These are phyloP conservation scores for Oxyria digyna DNA, from an alignment of 148 eudicot genomes.

Conservation along the genomic window DNA sequence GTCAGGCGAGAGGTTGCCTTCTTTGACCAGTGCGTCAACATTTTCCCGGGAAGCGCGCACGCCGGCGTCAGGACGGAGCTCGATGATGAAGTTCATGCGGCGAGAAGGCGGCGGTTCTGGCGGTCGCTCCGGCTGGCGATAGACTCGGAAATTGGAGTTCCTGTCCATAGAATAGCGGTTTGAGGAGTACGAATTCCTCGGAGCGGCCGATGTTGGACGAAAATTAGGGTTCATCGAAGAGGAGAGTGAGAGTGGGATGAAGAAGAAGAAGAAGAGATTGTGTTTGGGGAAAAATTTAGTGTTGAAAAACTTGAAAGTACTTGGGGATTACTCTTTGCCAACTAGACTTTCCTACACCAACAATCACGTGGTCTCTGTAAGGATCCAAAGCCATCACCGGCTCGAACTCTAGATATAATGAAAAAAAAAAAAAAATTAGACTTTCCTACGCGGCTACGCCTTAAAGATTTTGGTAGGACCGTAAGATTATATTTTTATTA, in stretches of 20 bases:
- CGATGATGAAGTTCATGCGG: constrained; percentile 23
- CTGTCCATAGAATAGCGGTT: background rate
- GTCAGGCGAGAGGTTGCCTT: constrained; percentile 16
- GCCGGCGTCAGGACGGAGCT: constrained; percentile 12
- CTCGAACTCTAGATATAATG: too few species aligned
- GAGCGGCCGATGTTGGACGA: background rate
- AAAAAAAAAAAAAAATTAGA: too few species aligned
- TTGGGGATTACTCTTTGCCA: too few species aligned
- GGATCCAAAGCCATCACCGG: too few species aligned
- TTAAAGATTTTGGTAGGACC: too few species aligned
- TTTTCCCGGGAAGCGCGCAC: background rate
- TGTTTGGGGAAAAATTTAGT: background rate
- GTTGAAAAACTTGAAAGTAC: too few species aligned
- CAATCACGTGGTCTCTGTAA: too few species aligned
- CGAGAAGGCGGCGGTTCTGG: constrained; percentile 5
- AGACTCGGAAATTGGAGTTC: background rate
- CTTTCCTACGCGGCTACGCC: too few species aligned
- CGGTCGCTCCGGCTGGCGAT: constrained; percentile 18
- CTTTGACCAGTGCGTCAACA: constrained; percentile 18
- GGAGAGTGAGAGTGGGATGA: background rate
- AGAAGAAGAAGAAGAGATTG: background rate
- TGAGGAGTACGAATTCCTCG: background rate
- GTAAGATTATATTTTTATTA: too few species aligned
- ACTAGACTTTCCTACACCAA: too few species aligned
- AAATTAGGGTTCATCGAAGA: background rate